These are phyloP conservation scores for Corrigiola litoralis DNA, from an alignment of 179 eudicot species.

Conservation along the genomic window DNA sequence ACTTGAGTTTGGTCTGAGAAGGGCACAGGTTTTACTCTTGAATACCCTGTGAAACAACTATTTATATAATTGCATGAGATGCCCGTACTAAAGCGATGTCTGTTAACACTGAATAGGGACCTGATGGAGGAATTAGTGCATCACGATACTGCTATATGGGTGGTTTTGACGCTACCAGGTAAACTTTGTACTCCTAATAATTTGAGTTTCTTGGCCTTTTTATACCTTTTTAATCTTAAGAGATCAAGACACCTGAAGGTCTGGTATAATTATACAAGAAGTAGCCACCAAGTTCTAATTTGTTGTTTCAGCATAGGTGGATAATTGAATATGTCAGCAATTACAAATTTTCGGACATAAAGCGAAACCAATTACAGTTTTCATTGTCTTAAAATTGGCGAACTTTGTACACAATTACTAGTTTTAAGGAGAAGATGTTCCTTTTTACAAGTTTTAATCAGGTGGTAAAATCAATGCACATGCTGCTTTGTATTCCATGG, in stretches of 20 bases:
- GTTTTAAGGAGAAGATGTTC: background rate
- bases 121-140: conserved; percentile 92
- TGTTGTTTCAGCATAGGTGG: background rate
- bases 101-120: conserved; percentile 46
- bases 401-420: too few species aligned
- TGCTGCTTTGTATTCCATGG: background rate
- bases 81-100: background rate
- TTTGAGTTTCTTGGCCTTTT: background rate
- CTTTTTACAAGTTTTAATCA: background rate
- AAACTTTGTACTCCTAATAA: background rate
- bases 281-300: background rate
- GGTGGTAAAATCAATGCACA: background rate
- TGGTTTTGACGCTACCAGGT: conserved; percentile 99
- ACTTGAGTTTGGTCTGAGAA: conserved; percentile 93
- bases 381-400: too few species aligned
- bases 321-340: background rate
- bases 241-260: background rate
- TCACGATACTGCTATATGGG: conserved; percentile 91
- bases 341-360: background rate
- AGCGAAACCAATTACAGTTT: too few species aligned
- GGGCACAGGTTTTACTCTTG: conserved; percentile 70
- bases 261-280: conserved; percentile 1
- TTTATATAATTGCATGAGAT: too few species aligned
- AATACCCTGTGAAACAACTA: too few species aligned
- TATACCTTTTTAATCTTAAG: too few species aligned